These are phyloP conservation scores for Candida golubevii DNA, from an alignment of 805 yeast species.

Conservation along the genomic window DNA sequence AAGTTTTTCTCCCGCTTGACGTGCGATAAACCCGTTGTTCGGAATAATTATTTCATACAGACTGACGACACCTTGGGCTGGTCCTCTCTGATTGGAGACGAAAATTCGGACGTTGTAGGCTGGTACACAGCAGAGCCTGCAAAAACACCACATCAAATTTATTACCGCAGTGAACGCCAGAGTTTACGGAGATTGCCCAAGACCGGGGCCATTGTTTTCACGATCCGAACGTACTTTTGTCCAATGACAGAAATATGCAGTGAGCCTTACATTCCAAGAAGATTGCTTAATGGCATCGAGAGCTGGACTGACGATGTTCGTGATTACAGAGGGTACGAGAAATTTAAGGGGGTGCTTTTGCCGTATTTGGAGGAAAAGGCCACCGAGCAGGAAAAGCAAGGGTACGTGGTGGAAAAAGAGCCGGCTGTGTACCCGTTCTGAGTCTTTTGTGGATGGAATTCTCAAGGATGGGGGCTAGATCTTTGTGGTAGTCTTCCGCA, in stretches of 20 bases:
- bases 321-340: conserved; percentile 55
- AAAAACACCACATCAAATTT: conserved; percentile 40
- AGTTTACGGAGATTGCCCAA: conserved; percentile 57
- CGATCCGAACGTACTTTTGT: conserved; percentile 59
- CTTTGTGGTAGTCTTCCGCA: too few relatives aligned
- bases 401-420: conserved; percentile 38
- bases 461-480: too few relatives aligned
- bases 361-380: conserved; percentile 52
- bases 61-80: conserved; percentile 60
- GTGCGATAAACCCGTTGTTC: conserved; percentile 59
- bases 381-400: conserved; percentile 43
- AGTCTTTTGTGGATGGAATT: too few relatives aligned
- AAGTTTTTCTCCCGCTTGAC: conserved; percentile 55
- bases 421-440: conserved; percentile 36
- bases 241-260: conserved; percentile 50
- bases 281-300: conserved; percentile 53
- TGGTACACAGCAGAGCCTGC: conserved; percentile 63
- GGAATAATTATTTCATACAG: conserved; percentile 64
- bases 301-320: conserved; percentile 60
- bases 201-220: conserved; percentile 55
- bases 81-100: conserved; percentile 62
- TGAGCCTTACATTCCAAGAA: conserved; percentile 59
- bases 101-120: conserved; percentile 46
- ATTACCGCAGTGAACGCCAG: conserved; percentile 63
- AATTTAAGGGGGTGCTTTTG: conserved; percentile 47